Percentiles rank a stretch among this genome's conserved stretches.
Evolutionary conservation across 2,329 filamentous ascomycete species (phyloP).

Genomic region (Cylindrodendrum hubeiense): DNA sequence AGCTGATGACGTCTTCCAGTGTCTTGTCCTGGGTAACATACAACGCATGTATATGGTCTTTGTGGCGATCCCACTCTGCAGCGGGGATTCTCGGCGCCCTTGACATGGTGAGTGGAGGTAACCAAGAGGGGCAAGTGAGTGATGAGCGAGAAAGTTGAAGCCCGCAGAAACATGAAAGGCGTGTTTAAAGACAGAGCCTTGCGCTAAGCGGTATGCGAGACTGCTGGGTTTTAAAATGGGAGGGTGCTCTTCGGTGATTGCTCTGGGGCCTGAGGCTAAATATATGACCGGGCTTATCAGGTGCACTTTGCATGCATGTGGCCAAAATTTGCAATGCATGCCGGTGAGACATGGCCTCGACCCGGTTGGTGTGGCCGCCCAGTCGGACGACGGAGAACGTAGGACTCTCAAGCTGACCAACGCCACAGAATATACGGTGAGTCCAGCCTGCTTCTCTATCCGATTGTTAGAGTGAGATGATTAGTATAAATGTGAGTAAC

Average conservation of each 20-base stretch:
- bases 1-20: conserved; percentile 9
- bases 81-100: background rate
- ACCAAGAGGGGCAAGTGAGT: background rate
- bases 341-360: background rate
- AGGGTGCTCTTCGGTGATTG: background rate
- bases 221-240: background rate
- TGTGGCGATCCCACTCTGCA: background rate
- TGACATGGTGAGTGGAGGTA: conserved; percentile 10
- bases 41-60: background rate
- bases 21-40: conserved; percentile 20
- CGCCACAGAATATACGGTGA: too few relatives aligned
- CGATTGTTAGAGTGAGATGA: too few relatives aligned
- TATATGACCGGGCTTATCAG: background rate
- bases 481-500: too few relatives aligned
- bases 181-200: background rate
- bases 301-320: background rate
- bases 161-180: too few relatives aligned
- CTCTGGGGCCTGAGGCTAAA: background rate
- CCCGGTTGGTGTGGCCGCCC: background rate
- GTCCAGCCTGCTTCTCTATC: too few relatives aligned
- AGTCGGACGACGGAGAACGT: background rate
- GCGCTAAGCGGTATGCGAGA: background rate
- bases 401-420: too few relatives aligned
- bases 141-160: background rate
- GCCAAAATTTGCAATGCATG: background rate